Evolutionary conservation across 192 early-diverging fungal species (phyloP), one percentile per base, ranked within the genome.

Genomic region (Podochytrium sp.): DNA sequence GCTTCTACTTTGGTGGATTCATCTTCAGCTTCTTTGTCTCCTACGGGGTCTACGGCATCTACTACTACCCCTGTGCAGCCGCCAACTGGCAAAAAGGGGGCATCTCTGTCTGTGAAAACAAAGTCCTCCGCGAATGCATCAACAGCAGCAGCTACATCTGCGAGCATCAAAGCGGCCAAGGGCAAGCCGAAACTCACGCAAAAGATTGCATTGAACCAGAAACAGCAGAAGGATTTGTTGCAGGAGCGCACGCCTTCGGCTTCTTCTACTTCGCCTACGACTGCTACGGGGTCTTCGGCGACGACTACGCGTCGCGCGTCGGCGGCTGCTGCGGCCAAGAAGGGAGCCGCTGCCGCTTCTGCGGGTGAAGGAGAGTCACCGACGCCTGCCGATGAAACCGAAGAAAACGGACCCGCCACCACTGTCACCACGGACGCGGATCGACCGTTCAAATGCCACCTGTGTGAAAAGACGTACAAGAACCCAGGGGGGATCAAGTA

Each of bases 401-500:
- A 75, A 25, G 56, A 72, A 58, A 38, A 33, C 16, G n/a, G n/a
- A n/a, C n/a, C n/a, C n/a, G n/a, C n/a, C n/a, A n/a, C n/a, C n/a
- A n/a, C n/a, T n/a, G 60, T 32, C n/a, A 35, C 75, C 47, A 77
- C 76, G 29, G 83, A 79, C 51, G 90, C 87, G 59, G 94, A 96
- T 71, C 94, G 96, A 73, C 95, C 95, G 23, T 97, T 97, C 84
- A 90, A 92, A 65, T 99, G 97, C 78, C 84, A 93, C 16, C 81
- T 96, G 6, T 99, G 97, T 84, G 89, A 88, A 65, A 99, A 99
- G 80, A 88, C 95, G 5, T 99, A 99, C 85, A 99, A 99, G 84
- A 99, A 99, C 81, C 95, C 97, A 32, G 97, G 97, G 59, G 96
- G 96, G 6, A 86, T 98, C 58, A 99, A 99, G 80, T 98, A 99